phyloP scores from a whole-genome alignment of 768 basidiomycete genomes.

The Amyloporia xantha region DNA sequence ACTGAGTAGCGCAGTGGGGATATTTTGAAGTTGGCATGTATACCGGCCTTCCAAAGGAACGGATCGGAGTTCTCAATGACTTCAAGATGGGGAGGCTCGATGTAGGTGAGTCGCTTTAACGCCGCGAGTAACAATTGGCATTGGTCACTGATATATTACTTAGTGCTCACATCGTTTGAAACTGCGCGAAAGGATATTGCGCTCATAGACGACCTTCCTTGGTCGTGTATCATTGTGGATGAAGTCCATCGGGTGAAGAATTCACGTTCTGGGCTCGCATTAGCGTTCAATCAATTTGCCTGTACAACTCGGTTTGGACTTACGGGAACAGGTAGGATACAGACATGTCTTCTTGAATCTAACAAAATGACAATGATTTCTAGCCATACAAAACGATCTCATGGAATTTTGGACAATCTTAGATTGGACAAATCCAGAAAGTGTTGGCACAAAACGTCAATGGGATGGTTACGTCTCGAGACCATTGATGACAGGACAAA shows the following conservation, averaged over 20 bases:
- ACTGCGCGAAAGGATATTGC: slow-evolving; percentile 67
- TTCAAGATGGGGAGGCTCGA: slow-evolving; percentile 83
- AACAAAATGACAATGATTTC: too few species aligned
- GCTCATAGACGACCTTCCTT: slow-evolving; percentile 57
- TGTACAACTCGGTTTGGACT: slow-evolving; percentile 73
- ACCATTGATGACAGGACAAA: slow-evolving; percentile 66
- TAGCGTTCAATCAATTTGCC: slow-evolving; percentile 63
- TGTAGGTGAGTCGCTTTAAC: slow-evolving; percentile 48
- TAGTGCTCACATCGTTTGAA: slow-evolving; percentile 82
- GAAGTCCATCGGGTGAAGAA: slow-evolving; percentile 93
- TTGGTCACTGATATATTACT: neutral
- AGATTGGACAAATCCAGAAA: slow-evolving; percentile 85
- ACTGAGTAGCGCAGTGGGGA: slow-evolving; percentile 60
- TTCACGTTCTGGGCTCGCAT: slow-evolving; percentile 52
- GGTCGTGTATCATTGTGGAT: slow-evolving; percentile 75
- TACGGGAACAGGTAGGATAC: slow-evolving; percentile 56
- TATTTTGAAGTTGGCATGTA: slow-evolving; percentile 86
- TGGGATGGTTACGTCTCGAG: slow-evolving; percentile 71
- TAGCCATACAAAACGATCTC: slow-evolving; percentile 84
- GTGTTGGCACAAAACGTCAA: slow-evolving; percentile 62
- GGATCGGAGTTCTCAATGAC: slow-evolving; percentile 51
- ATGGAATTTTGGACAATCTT: slow-evolving; percentile 89
- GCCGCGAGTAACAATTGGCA: neutral
- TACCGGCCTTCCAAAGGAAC: slow-evolving; percentile 43
- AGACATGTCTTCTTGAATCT: too few species aligned